phyloP scores from a whole-genome alignment of 2,329 filamentous ascomycete species.

The Coniochaeta sp. region DNA sequence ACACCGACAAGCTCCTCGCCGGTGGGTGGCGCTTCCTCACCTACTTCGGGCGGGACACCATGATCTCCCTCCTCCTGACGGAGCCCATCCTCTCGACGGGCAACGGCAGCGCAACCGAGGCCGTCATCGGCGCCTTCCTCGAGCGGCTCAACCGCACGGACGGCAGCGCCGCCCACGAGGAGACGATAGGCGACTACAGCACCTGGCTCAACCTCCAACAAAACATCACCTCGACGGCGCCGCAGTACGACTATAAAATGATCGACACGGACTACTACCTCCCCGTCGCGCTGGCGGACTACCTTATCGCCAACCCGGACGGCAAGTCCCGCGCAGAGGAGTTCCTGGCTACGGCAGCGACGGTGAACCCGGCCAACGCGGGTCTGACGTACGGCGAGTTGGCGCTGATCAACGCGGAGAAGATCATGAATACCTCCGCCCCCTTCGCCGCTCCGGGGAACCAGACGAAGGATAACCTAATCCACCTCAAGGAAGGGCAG shows the following conservation, averaged over 20 bases:
- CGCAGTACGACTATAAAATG: conserved; percentile 53
- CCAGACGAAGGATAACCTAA: conserved; percentile 45
- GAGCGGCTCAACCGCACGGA: conserved; percentile 54
- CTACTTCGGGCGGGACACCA: conserved; percentile 60
- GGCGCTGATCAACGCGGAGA: conserved; percentile 43
- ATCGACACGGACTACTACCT: conserved; percentile 58
- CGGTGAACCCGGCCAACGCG: conserved; percentile 40
- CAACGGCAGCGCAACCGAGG: conserved; percentile 48
- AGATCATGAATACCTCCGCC: conserved; percentile 48
- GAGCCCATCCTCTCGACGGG: conserved; percentile 51
- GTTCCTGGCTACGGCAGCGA: conserved; percentile 35
- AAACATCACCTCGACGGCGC: conserved; percentile 42
- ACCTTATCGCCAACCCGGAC: conserved; percentile 42
- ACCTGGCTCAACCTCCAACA: conserved; percentile 50
- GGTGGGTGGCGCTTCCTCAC: conserved; percentile 61
- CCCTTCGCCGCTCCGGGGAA: conserved; percentile 40
- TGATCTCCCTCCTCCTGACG: conserved; percentile 53
- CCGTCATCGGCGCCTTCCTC: conserved; percentile 52
- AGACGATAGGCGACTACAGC: conserved; percentile 59
- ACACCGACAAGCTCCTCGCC: conserved; percentile 54
- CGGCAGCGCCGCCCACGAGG: conserved; percentile 57
- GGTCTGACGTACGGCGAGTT: conserved; percentile 48
- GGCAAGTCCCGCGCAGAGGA: conserved; percentile 28
- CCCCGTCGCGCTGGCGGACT: conserved; percentile 49
- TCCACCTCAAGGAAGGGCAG: conserved; percentile 47